Conservation (phyloP, 768 basidiomycete species). For the Russula earlei region DNA sequence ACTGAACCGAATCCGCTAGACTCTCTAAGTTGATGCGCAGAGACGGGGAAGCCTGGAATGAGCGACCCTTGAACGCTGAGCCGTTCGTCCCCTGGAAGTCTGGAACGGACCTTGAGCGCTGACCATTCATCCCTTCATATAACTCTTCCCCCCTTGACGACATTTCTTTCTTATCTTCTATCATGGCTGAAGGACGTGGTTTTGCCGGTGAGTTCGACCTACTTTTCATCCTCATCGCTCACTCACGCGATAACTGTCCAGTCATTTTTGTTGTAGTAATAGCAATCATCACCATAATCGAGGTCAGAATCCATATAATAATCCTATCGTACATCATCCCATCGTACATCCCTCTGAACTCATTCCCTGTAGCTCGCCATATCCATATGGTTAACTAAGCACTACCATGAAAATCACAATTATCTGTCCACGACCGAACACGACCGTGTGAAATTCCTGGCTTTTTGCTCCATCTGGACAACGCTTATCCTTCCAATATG, state of each 20-base stretch:
- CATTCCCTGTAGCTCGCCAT: conserved; percentile 45
- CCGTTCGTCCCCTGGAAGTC: too few species aligned
- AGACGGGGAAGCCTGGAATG: too few species aligned
- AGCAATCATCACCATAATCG: conserved; percentile 16
- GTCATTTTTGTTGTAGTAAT: conserved; percentile 12
- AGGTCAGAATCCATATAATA: conserved; percentile 3
- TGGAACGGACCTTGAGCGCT: too few species aligned
- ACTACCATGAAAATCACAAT: conserved; percentile 49
- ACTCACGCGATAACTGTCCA: neutral
- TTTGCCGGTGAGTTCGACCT: conserved; percentile 7
- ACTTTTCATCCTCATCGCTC: neutral
- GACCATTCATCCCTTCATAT: too few species aligned
- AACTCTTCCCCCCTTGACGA: too few species aligned
- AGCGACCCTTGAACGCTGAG: too few species aligned
- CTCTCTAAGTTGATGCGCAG: too few species aligned
- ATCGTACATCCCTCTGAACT: neutral
- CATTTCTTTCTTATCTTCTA: too few species aligned
- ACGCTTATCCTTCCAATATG: conserved; percentile 15
- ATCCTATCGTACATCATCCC: too few species aligned
- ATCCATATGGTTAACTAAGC: conserved; percentile 60
- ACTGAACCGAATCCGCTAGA: too few species aligned
- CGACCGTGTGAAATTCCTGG: conserved; percentile 33
- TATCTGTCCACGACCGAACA: conserved; percentile 39
- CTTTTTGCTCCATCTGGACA: conserved; percentile 21
- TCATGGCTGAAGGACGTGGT: conserved; percentile 13